phyloP scores from a whole-genome alignment of 768 basidiomycete genomes.

The Pleurotus eryngii region DNA sequence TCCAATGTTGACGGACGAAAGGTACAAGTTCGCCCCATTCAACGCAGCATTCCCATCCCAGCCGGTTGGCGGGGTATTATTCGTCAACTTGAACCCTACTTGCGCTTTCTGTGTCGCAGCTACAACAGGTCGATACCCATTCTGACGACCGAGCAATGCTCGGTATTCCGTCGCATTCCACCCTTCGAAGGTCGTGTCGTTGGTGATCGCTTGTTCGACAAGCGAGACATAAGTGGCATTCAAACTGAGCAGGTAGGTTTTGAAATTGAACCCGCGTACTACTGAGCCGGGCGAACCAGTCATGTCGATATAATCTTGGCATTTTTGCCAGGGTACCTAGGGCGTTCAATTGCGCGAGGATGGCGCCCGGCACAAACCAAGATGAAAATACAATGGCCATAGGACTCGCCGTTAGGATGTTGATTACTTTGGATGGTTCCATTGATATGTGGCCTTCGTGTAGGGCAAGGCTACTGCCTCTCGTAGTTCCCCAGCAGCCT shows the following conservation, averaged over 20 bases:
- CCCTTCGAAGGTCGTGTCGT: conserved; percentile 15
- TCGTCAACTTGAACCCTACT: conserved; percentile 12
- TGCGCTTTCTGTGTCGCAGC: conserved; percentile 14
- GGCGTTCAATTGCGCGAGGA: background rate
- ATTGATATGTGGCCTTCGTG: too few relatives aligned
- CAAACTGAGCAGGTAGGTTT: conserved; percentile 13
- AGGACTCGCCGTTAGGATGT: conserved; percentile 8
- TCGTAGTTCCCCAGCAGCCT: too few relatives aligned
- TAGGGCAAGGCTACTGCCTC: too few relatives aligned
- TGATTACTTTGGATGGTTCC: conserved; percentile 17
- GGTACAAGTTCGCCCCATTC: conserved; percentile 11
- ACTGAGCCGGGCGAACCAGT: conserved; percentile 11
- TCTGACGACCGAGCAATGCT: conserved; percentile 11
- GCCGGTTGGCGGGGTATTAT: conserved; percentile 14
- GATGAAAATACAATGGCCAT: background rate
- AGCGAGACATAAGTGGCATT: conserved; percentile 12
- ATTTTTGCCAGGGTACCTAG: conserved; percentile 6
- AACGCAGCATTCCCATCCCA: conserved; percentile 12
- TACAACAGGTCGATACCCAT: conserved; percentile 13
- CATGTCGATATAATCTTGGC: conserved; percentile 10
- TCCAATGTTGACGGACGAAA: conserved; percentile 10
- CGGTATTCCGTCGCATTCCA: conserved; percentile 16
- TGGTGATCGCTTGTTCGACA: conserved; percentile 10
- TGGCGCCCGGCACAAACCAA: conserved; percentile 37
- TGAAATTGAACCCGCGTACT: conserved; percentile 14